Percentiles rank a stretch among this genome's conserved stretches.
These are phyloP conservation scores for Rhizopogon roseolus DNA, from an alignment of 768 basidiomycete genomes.

Conservation along the genomic window DNA sequence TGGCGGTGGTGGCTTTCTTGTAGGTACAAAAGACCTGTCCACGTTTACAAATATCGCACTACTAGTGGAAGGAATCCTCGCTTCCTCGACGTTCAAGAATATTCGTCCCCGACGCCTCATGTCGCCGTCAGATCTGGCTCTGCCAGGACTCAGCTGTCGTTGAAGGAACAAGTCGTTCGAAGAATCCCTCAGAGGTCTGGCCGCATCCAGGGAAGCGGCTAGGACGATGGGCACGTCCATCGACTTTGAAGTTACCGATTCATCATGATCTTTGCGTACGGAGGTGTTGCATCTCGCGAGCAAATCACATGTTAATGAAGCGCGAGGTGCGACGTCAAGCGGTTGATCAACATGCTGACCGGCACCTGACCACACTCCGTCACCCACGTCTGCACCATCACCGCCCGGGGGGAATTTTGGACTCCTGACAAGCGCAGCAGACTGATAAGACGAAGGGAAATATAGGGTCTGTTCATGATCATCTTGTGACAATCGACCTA, in stretches of 20 bases:
- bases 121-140: neutral
- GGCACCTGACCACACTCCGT: neutral
- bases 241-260: neutral
- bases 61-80: neutral
- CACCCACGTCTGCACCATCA: neutral
- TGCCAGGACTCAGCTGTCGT: neutral
- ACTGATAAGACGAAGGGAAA: neutral
- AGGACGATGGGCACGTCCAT: conserved; percentile 1
- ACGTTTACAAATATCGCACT: conserved; percentile 1
- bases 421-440: neutral
- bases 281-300: neutral
- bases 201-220: neutral
- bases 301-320: neutral
- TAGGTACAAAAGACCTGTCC: conserved; percentile 9
- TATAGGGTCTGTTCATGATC: neutral
- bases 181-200: neutral
- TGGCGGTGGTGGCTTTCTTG: conserved; percentile 16
- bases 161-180: neutral
- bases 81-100: conserved; percentile 14
- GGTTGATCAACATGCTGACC: neutral
- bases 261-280: neutral
- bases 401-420: neutral
- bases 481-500: neutral
- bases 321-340: neutral
- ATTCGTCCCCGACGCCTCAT: conserved; percentile 20